Base-by-base conservation (phyloP, 345 rosid species). In the Psidium guajava region DNA sequence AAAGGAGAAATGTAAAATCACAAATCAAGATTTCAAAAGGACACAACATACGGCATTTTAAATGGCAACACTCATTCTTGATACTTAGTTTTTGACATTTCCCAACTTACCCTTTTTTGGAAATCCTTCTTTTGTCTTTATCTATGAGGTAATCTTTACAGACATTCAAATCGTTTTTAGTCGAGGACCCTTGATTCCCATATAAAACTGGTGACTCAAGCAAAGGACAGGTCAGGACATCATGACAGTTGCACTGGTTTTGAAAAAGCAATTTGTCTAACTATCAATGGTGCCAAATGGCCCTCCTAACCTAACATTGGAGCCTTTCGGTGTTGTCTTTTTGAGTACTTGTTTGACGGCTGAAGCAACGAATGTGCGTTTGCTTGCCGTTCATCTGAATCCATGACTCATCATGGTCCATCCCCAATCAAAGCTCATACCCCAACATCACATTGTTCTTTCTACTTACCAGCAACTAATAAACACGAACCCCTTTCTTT, bases 41-140 rank as follows among this genome's bases (percentile, higher is more conserved):
- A 64, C 15, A 28, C 16, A 6, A 28, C 16, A 61, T 15, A 36
- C 2, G 11, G 28, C 3, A 1, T 16, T 28, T 16, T 64, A 61
- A 10, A 61, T 27, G 0, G 5, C 9, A 8, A 20, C 6, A 2
- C 3, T 16, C 11, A 10, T 47, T 16, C 11, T 9, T 1, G 5
- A 64, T 64, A 32, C 36, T 14, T 8, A 32, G 4, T 8, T 32
- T 8, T 32, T 32, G 0, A 64, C 22, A 64, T 64, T 64, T 64
- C 22, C 0, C 11, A 1, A 21, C 42, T 61, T 59, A 59, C 40
- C 36, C 40, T 59, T 3, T 28, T 3, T 3, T 14, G 21, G 3
- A 61, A 14, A 7, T 27, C 74, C 69, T 61, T 16, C 1, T 8
- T 64, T 20, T 2, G 2, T 21, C 16, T 64, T 64, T 32, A 32